These are phyloP conservation scores for Lanmaoa rubissima DNA, from an alignment of 768 basidiomycete species.

Conservation along the genomic window DNA sequence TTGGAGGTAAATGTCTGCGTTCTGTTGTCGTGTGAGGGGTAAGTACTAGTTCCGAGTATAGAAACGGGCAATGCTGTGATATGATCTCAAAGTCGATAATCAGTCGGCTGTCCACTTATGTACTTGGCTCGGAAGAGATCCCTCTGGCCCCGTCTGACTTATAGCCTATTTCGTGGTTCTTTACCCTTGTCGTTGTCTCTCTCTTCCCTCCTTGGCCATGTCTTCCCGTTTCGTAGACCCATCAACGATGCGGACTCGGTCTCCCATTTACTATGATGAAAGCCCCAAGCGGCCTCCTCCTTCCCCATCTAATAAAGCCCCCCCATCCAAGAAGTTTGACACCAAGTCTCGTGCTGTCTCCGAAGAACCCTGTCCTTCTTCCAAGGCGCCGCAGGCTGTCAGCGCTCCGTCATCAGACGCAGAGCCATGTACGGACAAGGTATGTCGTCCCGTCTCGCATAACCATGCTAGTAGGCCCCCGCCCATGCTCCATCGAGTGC, in stretches of 20 bases:
- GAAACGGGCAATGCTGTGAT: constrained; percentile 25
- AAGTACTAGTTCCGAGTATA: constrained; percentile 12
- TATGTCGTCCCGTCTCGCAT: constrained; percentile 12
- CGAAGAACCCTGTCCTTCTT: constrained; percentile 21
- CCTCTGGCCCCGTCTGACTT: constrained; percentile 23
- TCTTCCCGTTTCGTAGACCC: constrained; percentile 30
- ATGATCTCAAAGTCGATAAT: constrained; percentile 32
- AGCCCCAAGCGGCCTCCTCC: constrained; percentile 29
- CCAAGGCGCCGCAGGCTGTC: constrained; percentile 7
- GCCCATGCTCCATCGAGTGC: background rate
- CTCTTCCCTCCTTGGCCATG: constrained; percentile 16
- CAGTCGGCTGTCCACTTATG: constrained; percentile 33
- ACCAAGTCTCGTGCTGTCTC: constrained; percentile 31
- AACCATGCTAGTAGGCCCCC: background rate
- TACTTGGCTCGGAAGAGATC: constrained; percentile 26
- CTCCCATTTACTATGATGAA: constrained; percentile 30
- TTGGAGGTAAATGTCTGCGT: constrained; percentile 15
- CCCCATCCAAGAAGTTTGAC: constrained; percentile 32
- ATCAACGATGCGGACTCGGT: constrained; percentile 29
- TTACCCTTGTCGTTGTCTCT: constrained; percentile 11
- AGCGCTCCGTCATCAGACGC: constrained; percentile 11
- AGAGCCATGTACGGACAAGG: constrained; percentile 29
- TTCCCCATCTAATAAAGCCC: constrained; percentile 33
- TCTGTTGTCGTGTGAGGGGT: background rate
- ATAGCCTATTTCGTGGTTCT: constrained; percentile 26